These are phyloP conservation scores for Myriosclerotinia curreyana DNA, from an alignment of 2,329 filamentous ascomycete species.

Conservation along the genomic window DNA sequence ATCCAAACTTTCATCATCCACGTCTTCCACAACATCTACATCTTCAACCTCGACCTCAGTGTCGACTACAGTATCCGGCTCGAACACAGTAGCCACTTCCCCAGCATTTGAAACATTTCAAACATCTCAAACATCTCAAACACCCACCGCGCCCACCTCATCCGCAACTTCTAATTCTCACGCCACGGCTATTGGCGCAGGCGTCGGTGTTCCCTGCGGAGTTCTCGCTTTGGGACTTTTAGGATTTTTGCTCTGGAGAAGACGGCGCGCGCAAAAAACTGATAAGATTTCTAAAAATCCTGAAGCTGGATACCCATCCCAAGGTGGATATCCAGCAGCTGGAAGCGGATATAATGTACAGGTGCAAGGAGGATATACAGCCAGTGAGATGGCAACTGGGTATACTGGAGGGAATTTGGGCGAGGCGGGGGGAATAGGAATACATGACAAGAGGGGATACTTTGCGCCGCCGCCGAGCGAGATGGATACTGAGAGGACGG, in stretches of 20 bases:
- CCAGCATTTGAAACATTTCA: not conserved
- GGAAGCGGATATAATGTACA: not conserved
- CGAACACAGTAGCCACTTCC: not conserved
- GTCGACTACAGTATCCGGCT: not conserved
- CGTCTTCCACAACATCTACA: not conserved
- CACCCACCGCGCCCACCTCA: not conserved
- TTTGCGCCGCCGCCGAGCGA: constrained; percentile 3
- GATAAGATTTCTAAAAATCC: not conserved
- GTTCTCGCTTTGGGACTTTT: not conserved
- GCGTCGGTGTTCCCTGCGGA: not conserved
- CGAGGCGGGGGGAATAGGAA: not conserved
- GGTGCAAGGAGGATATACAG: not conserved
- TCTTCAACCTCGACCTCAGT: not conserved
- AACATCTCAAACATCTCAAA: not conserved
- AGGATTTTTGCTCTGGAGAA: constrained; percentile 1
- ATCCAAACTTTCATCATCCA: not conserved
- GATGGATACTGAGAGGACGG: not conserved
- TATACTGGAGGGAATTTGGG: not conserved
- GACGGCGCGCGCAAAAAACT: not conserved
- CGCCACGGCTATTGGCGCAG: not conserved
- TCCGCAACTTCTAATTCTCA: not conserved
- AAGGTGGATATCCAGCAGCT: not conserved
- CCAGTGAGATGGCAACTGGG: constrained; percentile 7
- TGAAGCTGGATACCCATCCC: not conserved
- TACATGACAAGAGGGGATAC: not conserved